phyloP scores from a whole-genome alignment of 371 early-diverging fungal genomes.

The Umbelopsis sp. region DNA sequence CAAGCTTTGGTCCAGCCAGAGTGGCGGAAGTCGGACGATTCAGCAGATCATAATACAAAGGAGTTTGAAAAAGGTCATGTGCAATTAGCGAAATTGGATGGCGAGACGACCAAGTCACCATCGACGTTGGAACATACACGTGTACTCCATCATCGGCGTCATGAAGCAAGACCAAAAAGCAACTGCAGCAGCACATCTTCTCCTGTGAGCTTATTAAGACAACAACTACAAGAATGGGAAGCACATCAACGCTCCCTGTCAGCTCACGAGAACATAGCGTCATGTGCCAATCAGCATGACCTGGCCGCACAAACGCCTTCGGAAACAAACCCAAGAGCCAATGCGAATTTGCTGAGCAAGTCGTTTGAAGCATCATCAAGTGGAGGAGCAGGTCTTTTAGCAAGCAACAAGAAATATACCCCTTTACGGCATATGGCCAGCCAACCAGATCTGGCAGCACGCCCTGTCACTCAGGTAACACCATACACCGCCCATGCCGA shows the following conservation, averaged over 20 bases:
- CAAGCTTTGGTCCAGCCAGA: neutral
- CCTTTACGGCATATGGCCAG: conserved; percentile 33
- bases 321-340: neutral
- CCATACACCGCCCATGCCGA: conserved; percentile 28
- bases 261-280: conserved; percentile 18
- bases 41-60: conserved; percentile 19
- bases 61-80: conserved; percentile 18
- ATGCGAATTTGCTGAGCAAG: conserved; percentile 8
- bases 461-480: conserved; percentile 28
- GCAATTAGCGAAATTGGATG: conserved; percentile 15
- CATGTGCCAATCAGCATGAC: conserved; percentile 14
- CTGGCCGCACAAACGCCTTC: conserved; percentile 16
- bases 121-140: conserved; percentile 12
- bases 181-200: neutral
- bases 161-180: neutral
- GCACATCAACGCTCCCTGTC: neutral
- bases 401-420: conserved; percentile 9
- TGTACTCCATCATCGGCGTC: neutral
- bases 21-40: conserved; percentile 17
- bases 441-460: conserved; percentile 30
- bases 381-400: too few relatives aligned
- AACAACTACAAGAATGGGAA: conserved; percentile 18
- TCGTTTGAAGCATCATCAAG: conserved; percentile 2
- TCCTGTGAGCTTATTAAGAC: conserved; percentile 8
- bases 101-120: neutral